Conservation (phyloP, 257 asterid species). For the Eustoma russellianum region DNA sequence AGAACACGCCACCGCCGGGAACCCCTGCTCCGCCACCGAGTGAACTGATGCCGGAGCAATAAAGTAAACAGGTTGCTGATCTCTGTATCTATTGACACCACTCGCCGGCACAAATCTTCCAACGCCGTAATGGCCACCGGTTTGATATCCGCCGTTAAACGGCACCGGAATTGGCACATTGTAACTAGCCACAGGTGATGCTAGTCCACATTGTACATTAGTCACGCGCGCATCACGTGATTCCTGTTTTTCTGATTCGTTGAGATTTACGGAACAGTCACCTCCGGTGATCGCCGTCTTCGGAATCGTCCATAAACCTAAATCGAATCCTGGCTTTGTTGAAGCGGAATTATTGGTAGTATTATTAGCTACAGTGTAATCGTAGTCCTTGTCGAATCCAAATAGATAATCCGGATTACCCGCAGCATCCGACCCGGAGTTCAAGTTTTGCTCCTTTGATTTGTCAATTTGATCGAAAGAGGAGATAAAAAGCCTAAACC, state of each 20-base stretch:
- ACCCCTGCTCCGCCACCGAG: conserved; percentile 20
- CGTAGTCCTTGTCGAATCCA: conserved; percentile 71
- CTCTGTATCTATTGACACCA: conserved; percentile 18
- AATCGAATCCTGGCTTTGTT: conserved; percentile 19
- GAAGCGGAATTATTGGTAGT: conserved; percentile 15
- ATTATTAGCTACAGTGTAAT: not conserved
- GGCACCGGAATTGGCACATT: conserved; percentile 39
- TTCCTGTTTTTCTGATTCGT: not conserved
- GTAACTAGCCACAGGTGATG: conserved; percentile 5
- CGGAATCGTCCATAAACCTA: conserved; percentile 47
- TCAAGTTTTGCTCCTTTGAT: conserved; percentile 6
- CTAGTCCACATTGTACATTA: conserved; percentile 14
- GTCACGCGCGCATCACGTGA: not conserved
- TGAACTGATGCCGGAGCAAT: conserved; percentile 28
- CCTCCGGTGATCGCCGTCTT: conserved; percentile 22
- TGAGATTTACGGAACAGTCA: conserved; percentile 8
- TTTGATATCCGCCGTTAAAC: conserved; percentile 18
- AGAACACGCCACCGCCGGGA: conserved; percentile 11
- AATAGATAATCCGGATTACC: conserved; percentile 66
- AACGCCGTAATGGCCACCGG: conserved; percentile 17
- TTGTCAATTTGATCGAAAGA: conserved; percentile 4
- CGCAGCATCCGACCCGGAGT: conserved; percentile 11
- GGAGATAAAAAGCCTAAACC: conserved; percentile 58
- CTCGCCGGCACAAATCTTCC: conserved; percentile 21
- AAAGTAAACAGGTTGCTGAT: conserved; percentile 29